Evolutionary conservation across 1,284 basidiomycete species (phyloP).

Genomic region (Austropuccinia psidii): DNA sequence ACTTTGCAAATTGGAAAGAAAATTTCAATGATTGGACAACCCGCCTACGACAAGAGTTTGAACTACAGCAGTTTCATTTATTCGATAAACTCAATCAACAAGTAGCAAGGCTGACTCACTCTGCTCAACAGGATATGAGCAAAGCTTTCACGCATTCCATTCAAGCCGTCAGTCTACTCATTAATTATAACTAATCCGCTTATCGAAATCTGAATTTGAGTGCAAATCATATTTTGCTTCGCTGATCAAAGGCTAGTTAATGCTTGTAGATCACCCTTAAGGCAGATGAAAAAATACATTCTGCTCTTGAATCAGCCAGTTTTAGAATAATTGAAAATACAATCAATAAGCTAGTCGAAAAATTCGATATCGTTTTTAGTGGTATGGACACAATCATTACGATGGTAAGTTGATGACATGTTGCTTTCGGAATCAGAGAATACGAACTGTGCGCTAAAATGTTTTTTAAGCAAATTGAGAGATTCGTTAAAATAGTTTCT

Average conservation of each 20-base stretch:
- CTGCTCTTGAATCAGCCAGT: conserved; percentile 9
- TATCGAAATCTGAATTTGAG: too few species aligned
- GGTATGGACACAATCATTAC: neutral
- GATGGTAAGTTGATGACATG: neutral
- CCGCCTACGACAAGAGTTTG: neutral
- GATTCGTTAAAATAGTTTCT: too few species aligned
- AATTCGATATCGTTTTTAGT: neutral
- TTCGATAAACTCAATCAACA: neutral
- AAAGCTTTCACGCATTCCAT: neutral
- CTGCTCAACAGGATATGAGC: neutral
- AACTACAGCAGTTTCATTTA: neutral
- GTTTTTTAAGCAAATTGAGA: neutral
- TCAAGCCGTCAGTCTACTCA: neutral
- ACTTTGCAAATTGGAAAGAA: neutral
- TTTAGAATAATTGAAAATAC: conserved; percentile 2
- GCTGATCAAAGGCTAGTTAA: neutral
- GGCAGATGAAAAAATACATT: conserved; percentile 9
- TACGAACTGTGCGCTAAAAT: neutral
- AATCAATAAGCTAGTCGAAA: conserved; percentile 5
- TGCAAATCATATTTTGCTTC: neutral
- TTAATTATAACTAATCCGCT: neutral
- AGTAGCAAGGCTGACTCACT: neutral
- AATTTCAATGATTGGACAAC: neutral
- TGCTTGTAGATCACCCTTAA: neutral
- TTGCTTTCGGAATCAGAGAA: neutral